Evolutionary conservation across 805 yeast species (phyloP), one percentile per base, ranked within the genome.

Genomic region (Jamesozyma rosinii): DNA sequence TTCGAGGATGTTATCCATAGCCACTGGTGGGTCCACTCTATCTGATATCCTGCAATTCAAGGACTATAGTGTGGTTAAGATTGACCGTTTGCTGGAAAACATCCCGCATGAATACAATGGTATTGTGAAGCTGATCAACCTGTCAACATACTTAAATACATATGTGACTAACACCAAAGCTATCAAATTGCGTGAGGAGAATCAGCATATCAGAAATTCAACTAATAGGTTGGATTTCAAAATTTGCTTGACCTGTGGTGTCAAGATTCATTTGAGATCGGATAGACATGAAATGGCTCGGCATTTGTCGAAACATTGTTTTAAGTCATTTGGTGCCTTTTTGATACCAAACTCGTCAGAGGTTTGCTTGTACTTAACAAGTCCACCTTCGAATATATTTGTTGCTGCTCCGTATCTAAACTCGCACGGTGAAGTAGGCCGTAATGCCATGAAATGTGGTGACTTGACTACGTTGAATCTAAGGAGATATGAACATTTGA

Each of bases 331-430:
- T 43, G 67, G 66, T 33, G 54, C 60, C 4, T 65, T 66, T 43
- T 51, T 68, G 35, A 52, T 59, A 18, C 72, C 72, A 18, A 64
- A 63, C 38, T 51, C 55, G 2, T 65, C 63, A 39, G 60, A 54
- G 33, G 57, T 66, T 20, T 58, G 59, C 37, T 44, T 62, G 24
- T 60, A 46, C 49, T 51, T 56, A 59, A 64, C 55, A 32, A 61
- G 58, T 19, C 64, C 66, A 8, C 50, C 55, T 6, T 61, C 63
- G 3, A 50, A 50, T 11, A 55, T 61, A 8, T 53, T 46, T 29
- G 68, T 75, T 48, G 74, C 74, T 43, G 83, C 85, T 0, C 92
- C 90, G 13, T 84, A 82, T 55, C 63, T 84, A 55, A 82, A 85
- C 43, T 67, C 69, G 4, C 88, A 83, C 59, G 94, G 94, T 19